phyloP scores from a whole-genome alignment of 768 basidiomycete species.

The Podaxis carcinomalis region DNA sequence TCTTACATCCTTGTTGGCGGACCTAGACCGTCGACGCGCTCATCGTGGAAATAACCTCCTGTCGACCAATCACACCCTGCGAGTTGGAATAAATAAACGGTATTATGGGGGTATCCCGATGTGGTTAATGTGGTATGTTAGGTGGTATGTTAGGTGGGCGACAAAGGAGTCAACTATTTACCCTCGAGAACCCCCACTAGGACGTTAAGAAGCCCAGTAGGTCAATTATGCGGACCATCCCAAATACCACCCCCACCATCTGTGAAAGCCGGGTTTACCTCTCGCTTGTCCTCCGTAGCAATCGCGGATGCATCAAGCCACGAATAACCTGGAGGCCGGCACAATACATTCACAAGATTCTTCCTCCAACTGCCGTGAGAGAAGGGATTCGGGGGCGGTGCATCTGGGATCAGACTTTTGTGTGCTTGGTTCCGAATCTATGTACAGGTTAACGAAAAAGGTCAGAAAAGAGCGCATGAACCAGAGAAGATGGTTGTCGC shows the following conservation, averaged over 20 bases:
- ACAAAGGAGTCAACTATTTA: neutral
- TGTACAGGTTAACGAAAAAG: neutral
- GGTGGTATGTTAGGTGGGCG: slow-evolving; percentile 2
- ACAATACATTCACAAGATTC: slow-evolving; percentile 74
- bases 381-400: slow-evolving; percentile 81
- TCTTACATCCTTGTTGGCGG: neutral
- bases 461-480: slow-evolving; percentile 11
- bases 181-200: slow-evolving; percentile 3
- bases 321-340: slow-evolving; percentile 74
- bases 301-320: slow-evolving; percentile 66
- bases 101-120: slow-evolving; percentile 5
- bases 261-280: slow-evolving; percentile 64
- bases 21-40: slow-evolving; percentile 8
- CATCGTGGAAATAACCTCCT: slow-evolving; percentile 9
- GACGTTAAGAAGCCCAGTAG: neutral
- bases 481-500: neutral
- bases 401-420: slow-evolving; percentile 57
- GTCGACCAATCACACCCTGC: slow-evolving; percentile 2
- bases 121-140: slow-evolving; percentile 8
- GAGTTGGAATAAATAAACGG: neutral
- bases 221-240: slow-evolving; percentile 7
- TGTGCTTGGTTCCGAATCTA: slow-evolving; percentile 88
- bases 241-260: slow-evolving; percentile 11
- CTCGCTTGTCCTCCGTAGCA: slow-evolving; percentile 68
- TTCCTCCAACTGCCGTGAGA: slow-evolving; percentile 71